Evolutionary conservation across 2,329 filamentous ascomycete genomes (phyloP), one percentile per base, ranked within the genome.

Genomic region (Huntiella savannae): DNA sequence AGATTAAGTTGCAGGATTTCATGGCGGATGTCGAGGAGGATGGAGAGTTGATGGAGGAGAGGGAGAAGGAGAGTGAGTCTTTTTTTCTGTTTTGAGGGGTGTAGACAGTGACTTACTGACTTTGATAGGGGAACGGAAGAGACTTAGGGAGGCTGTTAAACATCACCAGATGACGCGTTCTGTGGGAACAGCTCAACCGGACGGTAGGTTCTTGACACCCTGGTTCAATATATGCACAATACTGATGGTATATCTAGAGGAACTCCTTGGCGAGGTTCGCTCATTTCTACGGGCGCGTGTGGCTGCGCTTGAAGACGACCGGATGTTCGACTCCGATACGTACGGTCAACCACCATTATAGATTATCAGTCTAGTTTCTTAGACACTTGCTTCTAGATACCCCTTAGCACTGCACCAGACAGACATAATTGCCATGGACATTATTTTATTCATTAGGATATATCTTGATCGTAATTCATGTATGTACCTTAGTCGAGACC

Each of bases 251-350:
- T 40, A 33, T 1, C 16, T 46, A 35, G 16, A 49, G 77, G 82
- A 86, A 59, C 68, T 87, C 3, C 65, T 85, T 19, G 75, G 80
- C 52, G 70, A 75, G 16, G 71, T 86, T 41, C 73, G 75, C 52
- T 71, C 75, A 33, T 86, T 79, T 58, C 64, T 92, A 46, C 69
- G 75, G 53, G 74, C 74, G 49, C 84, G 85, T 58, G 79, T 86
- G 2, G 71, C 74, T 12, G 75, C 78, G 11, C 63, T 93, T 43
- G 72, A 82, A 16, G 82, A 91, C 43, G 86, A 94, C 56, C 94
- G 86, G 86, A 92, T 93, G 79, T 93, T 82, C 32, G 17, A 8
- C 15, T 32, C 13, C 37, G 12, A 40, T 33, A 33, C 34, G 13
- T 34, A 19, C 16, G 35, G n/a, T 11, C 17, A 42, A n/a, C 13